These are phyloP conservation scores for Meira nashicola DNA, from an alignment of 1,284 basidiomycete genomes.

Conservation along the genomic window DNA sequence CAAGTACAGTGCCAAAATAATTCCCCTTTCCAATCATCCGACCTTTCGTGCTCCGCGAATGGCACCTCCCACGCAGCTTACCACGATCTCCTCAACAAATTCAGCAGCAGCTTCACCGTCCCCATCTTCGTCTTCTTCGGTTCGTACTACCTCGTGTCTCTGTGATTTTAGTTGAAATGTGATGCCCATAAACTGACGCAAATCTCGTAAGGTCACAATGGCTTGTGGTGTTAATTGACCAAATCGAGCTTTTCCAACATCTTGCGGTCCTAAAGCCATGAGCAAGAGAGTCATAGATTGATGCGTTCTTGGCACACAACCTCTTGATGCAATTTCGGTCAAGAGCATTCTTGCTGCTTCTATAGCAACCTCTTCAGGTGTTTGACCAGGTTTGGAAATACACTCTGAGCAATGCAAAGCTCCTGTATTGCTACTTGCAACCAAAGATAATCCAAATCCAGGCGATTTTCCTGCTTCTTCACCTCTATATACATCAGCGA, in stretches of 20 bases:
- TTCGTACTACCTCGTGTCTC: conserved; percentile 4
- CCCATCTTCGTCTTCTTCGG: conserved; percentile 19
- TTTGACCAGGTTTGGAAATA: conserved; percentile 61
- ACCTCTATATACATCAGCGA: conserved; percentile 96
- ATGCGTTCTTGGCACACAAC: conserved; percentile 85
- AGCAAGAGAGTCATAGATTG: conserved; percentile 81
- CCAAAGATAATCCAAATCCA: conserved; percentile 83
- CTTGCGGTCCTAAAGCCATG: conserved; percentile 93
- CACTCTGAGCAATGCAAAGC: conserved; percentile 83
- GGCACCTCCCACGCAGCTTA: conserved; percentile 44
- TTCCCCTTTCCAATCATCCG: background rate
- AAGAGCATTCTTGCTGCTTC: conserved; percentile 73
- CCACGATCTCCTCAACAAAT: conserved; percentile 22
- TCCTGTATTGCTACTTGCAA: conserved; percentile 87
- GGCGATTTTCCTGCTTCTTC: conserved; percentile 96
- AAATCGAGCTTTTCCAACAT: conserved; percentile 84
- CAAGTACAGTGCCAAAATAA: background rate
- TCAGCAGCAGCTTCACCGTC: background rate
- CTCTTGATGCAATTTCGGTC: conserved; percentile 71
- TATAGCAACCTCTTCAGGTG: conserved; percentile 84
- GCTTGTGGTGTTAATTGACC: conserved; percentile 69
- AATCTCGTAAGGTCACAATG: conserved; percentile 81
- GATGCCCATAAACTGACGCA: conserved; percentile 72
- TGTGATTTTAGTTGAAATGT: conserved; percentile 57
- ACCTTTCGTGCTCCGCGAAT: conserved; percentile 30